Percentiles rank a stretch among this genome's conserved stretches.
Evolutionary conservation across 495 filamentous ascomycete species (phyloP).

Genomic region (Pyrenula aspistea): DNA sequence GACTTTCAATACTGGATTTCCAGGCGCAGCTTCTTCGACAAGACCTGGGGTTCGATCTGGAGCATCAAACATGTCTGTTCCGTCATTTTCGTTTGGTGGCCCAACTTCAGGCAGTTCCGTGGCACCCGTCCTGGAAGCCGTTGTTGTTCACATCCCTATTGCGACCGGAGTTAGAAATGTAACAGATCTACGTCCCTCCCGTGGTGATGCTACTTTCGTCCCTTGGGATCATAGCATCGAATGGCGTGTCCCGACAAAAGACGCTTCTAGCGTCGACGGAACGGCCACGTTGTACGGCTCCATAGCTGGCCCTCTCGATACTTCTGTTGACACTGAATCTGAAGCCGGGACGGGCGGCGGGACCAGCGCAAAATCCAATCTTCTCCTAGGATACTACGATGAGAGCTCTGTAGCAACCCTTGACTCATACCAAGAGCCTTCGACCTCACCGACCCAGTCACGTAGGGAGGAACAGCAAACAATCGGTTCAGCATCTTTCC

Average conservation of each 20-base stretch:
- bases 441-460: slow-evolving; percentile 1
- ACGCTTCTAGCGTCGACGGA: slow-evolving; percentile 45
- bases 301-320: slow-evolving; percentile 53
- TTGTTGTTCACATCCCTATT: slow-evolving; percentile 71
- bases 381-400: slow-evolving; percentile 44
- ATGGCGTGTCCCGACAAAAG: slow-evolving; percentile 72
- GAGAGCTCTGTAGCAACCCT: slow-evolving; percentile 12
- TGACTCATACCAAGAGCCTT: slow-evolving; percentile 33
- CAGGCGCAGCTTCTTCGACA: slow-evolving; percentile 23
- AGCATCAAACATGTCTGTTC: slow-evolving; percentile 41
- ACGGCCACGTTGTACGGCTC: slow-evolving; percentile 70
- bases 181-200: slow-evolving; percentile 69
- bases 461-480: slow-evolving; percentile 22
- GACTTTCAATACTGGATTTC: slow-evolving; percentile 52
- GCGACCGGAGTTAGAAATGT: slow-evolving; percentile 74
- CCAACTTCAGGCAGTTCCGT: slow-evolving; percentile 34
- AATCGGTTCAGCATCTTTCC: slow-evolving; percentile 6
- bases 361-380: slow-evolving; percentile 21
- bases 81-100: slow-evolving; percentile 46
- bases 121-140: slow-evolving; percentile 60
- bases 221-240: slow-evolving; percentile 61
- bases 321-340: slow-evolving; percentile 41
- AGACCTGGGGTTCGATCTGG: slow-evolving; percentile 23
- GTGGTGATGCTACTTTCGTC: slow-evolving; percentile 73
- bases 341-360: slow-evolving; percentile 8